These are phyloP conservation scores for Stenocarpella maydis DNA, from an alignment of 2,329 filamentous ascomycete genomes.

Conservation along the genomic window DNA sequence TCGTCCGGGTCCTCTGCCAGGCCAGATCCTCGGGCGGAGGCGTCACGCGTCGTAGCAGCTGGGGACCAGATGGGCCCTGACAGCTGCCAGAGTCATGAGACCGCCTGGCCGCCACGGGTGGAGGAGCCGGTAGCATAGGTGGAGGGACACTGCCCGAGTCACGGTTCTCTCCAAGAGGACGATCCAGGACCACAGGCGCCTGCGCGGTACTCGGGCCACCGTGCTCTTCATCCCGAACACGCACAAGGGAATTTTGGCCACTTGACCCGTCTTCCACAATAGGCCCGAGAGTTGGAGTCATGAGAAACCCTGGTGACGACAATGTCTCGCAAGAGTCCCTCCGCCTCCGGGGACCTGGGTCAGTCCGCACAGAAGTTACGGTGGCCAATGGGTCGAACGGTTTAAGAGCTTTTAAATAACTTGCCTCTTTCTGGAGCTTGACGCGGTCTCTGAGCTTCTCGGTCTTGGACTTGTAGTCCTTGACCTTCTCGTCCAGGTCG, in stretches of 20 bases:
- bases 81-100: conserved; percentile 10
- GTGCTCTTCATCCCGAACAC: neutral
- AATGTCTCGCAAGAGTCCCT: neutral
- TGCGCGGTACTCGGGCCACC: conserved; percentile 2
- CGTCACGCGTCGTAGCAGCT: conserved; percentile 35
- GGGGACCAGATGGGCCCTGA: neutral
- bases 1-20: neutral
- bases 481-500: conserved; percentile 48
- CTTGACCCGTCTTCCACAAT: conserved; percentile 17
- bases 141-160: neutral
- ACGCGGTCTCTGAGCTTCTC: conserved; percentile 65
- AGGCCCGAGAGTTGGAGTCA: neutral
- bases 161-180: neutral
- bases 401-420: conserved; percentile 40
- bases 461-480: conserved; percentile 58
- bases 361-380: conserved; percentile 15
- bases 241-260: neutral
- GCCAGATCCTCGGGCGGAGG: conserved; percentile 29
- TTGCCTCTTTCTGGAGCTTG: conserved; percentile 67
- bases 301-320: neutral
- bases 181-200: neutral
- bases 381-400: conserved; percentile 9
- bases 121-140: neutral
- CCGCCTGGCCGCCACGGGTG: conserved; percentile 2
- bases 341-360: conserved; percentile 1